Conservation (phyloP, 257 asterid species). For the Capsicum pubescens region DNA sequence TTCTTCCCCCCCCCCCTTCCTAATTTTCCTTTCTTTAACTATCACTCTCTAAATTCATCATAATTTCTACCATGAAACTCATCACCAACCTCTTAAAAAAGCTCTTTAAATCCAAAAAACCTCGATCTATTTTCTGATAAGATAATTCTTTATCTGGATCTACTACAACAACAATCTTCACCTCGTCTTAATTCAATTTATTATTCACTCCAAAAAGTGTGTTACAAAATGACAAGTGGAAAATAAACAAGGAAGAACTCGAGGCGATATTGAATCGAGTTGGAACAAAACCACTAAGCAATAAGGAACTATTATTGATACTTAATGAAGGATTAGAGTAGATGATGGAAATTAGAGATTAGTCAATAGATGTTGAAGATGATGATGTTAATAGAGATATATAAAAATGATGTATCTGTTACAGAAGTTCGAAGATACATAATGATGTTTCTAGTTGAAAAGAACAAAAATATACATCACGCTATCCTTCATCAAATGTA, state of each 20-base stretch:
- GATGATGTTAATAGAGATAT: slow-evolving; percentile 43
- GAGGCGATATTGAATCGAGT: slow-evolving; percentile 45
- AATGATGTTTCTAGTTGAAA: too few relatives aligned
- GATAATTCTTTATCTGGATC: slow-evolving; percentile 41
- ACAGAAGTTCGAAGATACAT: too few relatives aligned
- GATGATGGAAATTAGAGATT: too few relatives aligned
- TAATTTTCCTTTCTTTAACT: too few relatives aligned
- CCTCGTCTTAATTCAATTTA: slow-evolving; percentile 40
- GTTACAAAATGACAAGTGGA: too few relatives aligned
- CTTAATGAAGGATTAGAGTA: slow-evolving; percentile 35
- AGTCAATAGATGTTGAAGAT: slow-evolving; percentile 19
- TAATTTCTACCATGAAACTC: slow-evolving; percentile 39
- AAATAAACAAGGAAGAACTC: slow-evolving; percentile 43
- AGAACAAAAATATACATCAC: too few relatives aligned
- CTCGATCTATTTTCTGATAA: slow-evolving; percentile 49
- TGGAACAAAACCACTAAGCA: slow-evolving; percentile 48
- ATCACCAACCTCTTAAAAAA: slow-evolving; percentile 53
- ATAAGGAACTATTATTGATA: slow-evolving; percentile 51
- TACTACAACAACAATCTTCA: slow-evolving; percentile 31
- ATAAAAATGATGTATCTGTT: too few relatives aligned
- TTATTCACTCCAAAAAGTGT: slow-evolving; percentile 58
- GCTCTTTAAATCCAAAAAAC: slow-evolving; percentile 46
- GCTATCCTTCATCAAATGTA: too few relatives aligned
- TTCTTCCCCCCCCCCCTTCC: slow-evolving; percentile 5
- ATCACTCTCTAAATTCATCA: too few relatives aligned